phyloP scores from a whole-genome alignment of 352 stramenopile species.

The Aphanomyces invadans region DNA sequence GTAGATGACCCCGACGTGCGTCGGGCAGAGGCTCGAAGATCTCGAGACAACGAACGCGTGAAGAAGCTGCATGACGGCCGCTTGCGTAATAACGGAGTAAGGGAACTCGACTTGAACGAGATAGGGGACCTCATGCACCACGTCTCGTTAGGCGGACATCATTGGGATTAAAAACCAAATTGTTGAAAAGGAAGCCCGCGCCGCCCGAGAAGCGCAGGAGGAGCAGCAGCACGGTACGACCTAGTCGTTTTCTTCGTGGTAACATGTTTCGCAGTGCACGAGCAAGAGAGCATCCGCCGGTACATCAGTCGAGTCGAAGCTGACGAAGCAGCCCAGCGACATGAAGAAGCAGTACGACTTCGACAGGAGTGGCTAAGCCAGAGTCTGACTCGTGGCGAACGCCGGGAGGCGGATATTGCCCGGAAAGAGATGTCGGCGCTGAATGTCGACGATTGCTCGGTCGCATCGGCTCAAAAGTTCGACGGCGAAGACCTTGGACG shows the following conservation, averaged over 20 bases:
- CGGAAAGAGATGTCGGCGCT: conserved; percentile 23
- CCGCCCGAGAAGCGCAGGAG: conserved; percentile 33
- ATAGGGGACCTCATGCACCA: not conserved
- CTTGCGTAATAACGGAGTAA: conserved; percentile 58
- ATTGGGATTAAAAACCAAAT: conserved; percentile 66
- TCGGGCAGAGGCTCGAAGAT: conserved; percentile 46
- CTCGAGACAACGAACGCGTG: conserved; percentile 52
- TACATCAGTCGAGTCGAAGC: conserved; percentile 75
- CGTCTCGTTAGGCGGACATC: conserved; percentile 48
- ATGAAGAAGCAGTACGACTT: conserved; percentile 53
- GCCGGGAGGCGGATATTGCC: conserved; percentile 38
- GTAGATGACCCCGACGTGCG: conserved; percentile 42
- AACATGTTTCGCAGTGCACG: conserved; percentile 26
- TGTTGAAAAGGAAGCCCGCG: conserved; percentile 45
- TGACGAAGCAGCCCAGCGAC: conserved; percentile 49
- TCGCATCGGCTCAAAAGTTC: conserved; percentile 60
- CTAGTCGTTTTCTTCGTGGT: not conserved
- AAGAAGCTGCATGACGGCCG: conserved; percentile 61
- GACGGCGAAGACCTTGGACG: conserved; percentile 49
- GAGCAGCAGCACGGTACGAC: conserved; percentile 36
- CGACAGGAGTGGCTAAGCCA: conserved; percentile 59
- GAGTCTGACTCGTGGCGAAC: conserved; percentile 22
- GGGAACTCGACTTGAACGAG: too few species aligned
- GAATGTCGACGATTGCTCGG: conserved; percentile 29
- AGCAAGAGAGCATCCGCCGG: conserved; percentile 54